Base-by-base conservation (phyloP, 371 early-diverging fungal species). In the Actinomortierella ambigua region DNA sequence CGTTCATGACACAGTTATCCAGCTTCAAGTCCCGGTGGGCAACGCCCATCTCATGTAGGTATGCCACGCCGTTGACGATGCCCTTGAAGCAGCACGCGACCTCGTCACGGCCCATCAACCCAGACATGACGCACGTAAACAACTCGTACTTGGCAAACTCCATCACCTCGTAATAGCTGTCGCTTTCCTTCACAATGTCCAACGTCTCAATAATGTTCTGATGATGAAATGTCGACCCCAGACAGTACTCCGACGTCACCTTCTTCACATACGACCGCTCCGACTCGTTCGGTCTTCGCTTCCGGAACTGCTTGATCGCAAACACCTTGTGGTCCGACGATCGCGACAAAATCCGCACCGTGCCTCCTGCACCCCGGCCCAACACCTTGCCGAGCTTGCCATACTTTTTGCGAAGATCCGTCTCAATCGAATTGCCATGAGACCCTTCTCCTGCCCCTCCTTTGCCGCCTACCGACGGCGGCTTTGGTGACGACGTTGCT, bases 1-100 rank as follows among this genome's bases (percentile, higher is more conserved):
- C 87, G 52, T 83, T 83, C 58, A 93, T 63, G n/a, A 93, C 79
- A 24, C 90, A 82, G 79, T 95, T 95, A 59, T 94, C 95, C n/a
- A 93, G 83, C 63, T 95, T 95, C 50, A 95, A 68, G 69, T 95
- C 95, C 42, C 94, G 82, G 68, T 95, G 95, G 0, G 91, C 90
- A 46, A 95, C 90, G 47, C 94, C 94, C 55, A 90, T 71, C 17
- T 70, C 68, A 75, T 92, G 90, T 42, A 95, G 70, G 57, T 92
- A 88, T 46, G 79, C 70, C 1, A 95, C 84, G 18, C 92, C 95
- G 59, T 81, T 77, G n/a, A 91, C 68, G 14, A 95, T 68, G 56
- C 94, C 94, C 43, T 79, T 79, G 79, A 89, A 93, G 59, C 85
- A 88, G 64, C 90, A 89, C 18, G 81, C 83, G 27, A 85, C 80